Evolutionary conservation across 1,284 basidiomycete genomes (phyloP).

Genomic region (Bondarzewia mesenterica): DNA sequence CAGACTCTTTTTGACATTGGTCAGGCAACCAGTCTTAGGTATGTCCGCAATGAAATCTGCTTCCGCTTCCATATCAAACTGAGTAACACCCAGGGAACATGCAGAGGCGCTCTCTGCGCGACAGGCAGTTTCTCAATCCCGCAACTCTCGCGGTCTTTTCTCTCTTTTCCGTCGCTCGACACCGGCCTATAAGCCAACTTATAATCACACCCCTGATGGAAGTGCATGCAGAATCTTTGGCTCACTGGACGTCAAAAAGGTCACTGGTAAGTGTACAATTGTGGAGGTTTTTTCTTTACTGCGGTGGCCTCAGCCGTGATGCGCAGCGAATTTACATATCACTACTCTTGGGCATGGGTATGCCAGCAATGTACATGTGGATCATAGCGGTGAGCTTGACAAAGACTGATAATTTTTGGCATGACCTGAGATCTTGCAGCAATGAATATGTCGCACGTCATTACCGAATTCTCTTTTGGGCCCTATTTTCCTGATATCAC

Average conservation of each 20-base stretch:
- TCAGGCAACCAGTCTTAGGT: slow-evolving; percentile 69
- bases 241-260: slow-evolving; percentile 79
- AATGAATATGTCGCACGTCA: slow-evolving; percentile 96
- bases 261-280: slow-evolving; percentile 52
- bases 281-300: not conserved
- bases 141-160: slow-evolving; percentile 64
- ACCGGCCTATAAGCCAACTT: slow-evolving; percentile 58
- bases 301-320: no score
- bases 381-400: slow-evolving; percentile 73
- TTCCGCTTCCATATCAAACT: not conserved
- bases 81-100: slow-evolving; percentile 31
- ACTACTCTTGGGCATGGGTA: slow-evolving; percentile 96
- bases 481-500: slow-evolving; percentile 93
- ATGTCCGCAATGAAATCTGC: no score
- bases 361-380: slow-evolving; percentile 78
- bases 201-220: slow-evolving; percentile 57
- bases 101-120: slow-evolving; percentile 55
- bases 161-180: slow-evolving; percentile 39
- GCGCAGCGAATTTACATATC: slow-evolving; percentile 73
- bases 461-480: slow-evolving; percentile 95
- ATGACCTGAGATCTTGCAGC: slow-evolving; percentile 48
- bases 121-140: slow-evolving; percentile 64
- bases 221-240: slow-evolving; percentile 84
- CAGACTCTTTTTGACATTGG: slow-evolving; percentile 80
- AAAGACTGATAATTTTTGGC: no score